Base-by-base conservation (phyloP, 2,329 filamentous ascomycete genomes). In the Scedosporium minutisporum region DNA sequence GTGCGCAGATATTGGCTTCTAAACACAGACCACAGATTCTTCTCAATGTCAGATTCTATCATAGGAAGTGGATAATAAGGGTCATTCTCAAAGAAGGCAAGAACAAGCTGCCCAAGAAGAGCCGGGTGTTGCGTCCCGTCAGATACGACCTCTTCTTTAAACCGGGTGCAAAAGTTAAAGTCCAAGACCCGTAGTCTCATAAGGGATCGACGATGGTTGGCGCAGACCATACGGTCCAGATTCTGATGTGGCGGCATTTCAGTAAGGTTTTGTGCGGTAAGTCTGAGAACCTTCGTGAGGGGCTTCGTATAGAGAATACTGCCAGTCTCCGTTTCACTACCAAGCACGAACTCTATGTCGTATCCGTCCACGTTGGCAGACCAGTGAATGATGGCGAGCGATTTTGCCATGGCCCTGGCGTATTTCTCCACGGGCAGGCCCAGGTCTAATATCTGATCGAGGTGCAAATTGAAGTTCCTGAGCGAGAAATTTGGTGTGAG, bases 331-430 rank as follows among this genome's bases (percentile, higher is more conserved):
- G 46, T 2, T 3, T 67, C 65, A 46, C 66, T 67, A 0, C 70
- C 71, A 5, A 75, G 59, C 1, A 69, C 70, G 58, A 75, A 75
- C 48, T 75, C 69, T 0, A 75, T 67, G 21, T 71, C 72, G 4
- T 66, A 63, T 0, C 67, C 73, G 25, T 75, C 71, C 0, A 65
- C 68, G 9, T 57, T 65, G 0, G 71, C 72, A 0, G 23, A 66
- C 71, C 71, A 75, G 57, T 74, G 72, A 65, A 75, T 66, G 0
- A 71, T 48, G 0, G 71, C 71, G 0, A 75, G 64, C 0, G 71
- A 64, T 29, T 64, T 53, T 0, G 64, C 72, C 66, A 75, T 71
- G 1, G 51, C 59, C 2, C 33, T 18, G 14, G 69, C 68, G 1
- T 71, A 63, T 0, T 23, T 16, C 0, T 66, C 27, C 3, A 68